phyloP scores from a whole-genome alignment of 1,284 basidiomycete genomes.

The Rhizoctonia solani region DNA sequence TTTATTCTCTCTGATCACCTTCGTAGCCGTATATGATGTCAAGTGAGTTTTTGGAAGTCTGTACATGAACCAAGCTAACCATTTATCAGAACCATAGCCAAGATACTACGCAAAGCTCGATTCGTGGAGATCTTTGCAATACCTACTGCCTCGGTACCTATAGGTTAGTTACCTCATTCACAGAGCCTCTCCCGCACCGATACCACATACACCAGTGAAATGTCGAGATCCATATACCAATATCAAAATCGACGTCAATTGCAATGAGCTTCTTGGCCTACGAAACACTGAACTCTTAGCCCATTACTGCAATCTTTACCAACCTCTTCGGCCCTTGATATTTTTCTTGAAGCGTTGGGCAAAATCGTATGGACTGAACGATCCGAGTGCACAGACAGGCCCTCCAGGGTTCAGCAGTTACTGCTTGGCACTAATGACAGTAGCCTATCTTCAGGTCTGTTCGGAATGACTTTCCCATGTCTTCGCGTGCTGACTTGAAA shows the following conservation, averaged over 20 bases:
- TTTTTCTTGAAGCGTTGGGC: slow-evolving; percentile 60
- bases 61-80: neutral
- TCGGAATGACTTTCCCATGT: neutral
- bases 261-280: slow-evolving; percentile 61
- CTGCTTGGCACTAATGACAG: slow-evolving; percentile 60
- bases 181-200: slow-evolving; percentile 19
- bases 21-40: slow-evolving; percentile 49
- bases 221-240: slow-evolving; percentile 52
- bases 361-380: slow-evolving; percentile 54
- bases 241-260: slow-evolving; percentile 58
- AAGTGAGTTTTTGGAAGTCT: slow-evolving; percentile 41
- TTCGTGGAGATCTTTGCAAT: slow-evolving; percentile 49
- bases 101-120: slow-evolving; percentile 44
- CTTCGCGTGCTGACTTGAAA: neutral
- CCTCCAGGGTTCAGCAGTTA: slow-evolving; percentile 59
- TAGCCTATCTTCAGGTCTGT: slow-evolving; percentile 59
- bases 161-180: slow-evolving; percentile 48
- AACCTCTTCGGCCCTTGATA: slow-evolving; percentile 52
- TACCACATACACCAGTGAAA: slow-evolving; percentile 50
- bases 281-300: slow-evolving; percentile 56
- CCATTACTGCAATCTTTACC: slow-evolving; percentile 53
- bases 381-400: slow-evolving; percentile 44
- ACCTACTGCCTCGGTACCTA: slow-evolving; percentile 54
- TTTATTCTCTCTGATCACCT: slow-evolving; percentile 3
- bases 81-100: slow-evolving; percentile 13